Evolutionary conservation across 495 filamentous ascomycete species (phyloP).

Genomic region (Penicillium turbatum): DNA sequence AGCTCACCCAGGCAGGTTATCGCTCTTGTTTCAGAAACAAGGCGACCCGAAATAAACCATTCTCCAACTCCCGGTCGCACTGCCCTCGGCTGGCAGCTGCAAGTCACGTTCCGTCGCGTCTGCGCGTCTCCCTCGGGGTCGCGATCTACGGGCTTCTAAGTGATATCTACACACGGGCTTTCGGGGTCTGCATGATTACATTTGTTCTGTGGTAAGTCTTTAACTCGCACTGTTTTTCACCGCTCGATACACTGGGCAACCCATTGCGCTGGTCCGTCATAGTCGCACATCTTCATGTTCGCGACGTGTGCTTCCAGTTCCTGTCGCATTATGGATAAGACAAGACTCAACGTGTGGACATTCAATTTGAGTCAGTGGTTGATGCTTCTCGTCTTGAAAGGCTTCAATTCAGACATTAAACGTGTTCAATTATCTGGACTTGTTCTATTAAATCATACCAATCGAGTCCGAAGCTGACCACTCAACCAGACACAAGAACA

Average conservation of each 20-base stretch:
- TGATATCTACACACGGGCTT: background rate
- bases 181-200: background rate
- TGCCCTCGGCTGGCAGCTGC: background rate
- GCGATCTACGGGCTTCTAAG: slow-evolving; percentile 15
- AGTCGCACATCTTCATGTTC: background rate
- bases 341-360: background rate
- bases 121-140: slow-evolving; percentile 25
- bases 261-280: background rate
- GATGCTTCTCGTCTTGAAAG: too few species aligned
- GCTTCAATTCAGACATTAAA: background rate
- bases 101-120: slow-evolving; percentile 30
- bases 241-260: background rate
- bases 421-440: background rate
- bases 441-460: background rate
- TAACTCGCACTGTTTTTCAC: background rate
- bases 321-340: background rate
- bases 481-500: background rate
- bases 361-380: background rate
- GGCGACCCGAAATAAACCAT: background rate
- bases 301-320: background rate
- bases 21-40: background rate
- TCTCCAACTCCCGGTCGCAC: background rate
- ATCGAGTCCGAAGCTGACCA: slow-evolving; percentile 3
- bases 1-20: background rate
- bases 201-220: background rate